Conservation (phyloP, 176 grass and related monocot genomes). For the Musa acuminata region DNA sequence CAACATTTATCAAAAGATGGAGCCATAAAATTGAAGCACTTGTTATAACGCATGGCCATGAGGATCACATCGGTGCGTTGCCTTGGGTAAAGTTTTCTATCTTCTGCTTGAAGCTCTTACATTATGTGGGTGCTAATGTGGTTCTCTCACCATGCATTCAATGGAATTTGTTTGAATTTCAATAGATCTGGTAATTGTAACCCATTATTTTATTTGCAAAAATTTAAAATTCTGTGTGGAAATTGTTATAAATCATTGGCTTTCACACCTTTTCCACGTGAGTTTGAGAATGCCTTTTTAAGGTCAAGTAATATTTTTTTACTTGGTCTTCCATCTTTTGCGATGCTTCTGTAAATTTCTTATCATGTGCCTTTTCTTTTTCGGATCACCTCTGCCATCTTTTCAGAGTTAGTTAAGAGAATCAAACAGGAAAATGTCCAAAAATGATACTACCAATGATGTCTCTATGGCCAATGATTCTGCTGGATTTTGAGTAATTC, state of each 20-base stretch:
- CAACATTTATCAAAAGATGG: slow-evolving; percentile 97
- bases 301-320: not conserved
- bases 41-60: slow-evolving; percentile 95
- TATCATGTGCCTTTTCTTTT: no score
- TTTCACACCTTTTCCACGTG: not conserved
- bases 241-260: not conserved
- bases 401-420: no score
- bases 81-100: slow-evolving; percentile 87
- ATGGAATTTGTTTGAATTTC: not conserved
- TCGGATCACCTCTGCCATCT: no score
- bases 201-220: not conserved
- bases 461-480: no score
- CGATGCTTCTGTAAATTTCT: no score
- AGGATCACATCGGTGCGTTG: slow-evolving; percentile 99
- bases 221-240: not conserved
- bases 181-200: not conserved
- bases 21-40: slow-evolving; percentile 99
- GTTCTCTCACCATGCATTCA: not conserved
- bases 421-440: no score
- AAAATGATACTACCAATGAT: no score
- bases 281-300: not conserved
- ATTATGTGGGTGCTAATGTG: not conserved
- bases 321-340: not conserved
- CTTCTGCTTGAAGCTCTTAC: slow-evolving; percentile 25
- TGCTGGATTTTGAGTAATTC: no score